Base-by-base conservation (phyloP, 495 filamentous ascomycete species). In the Jackrogersella multiformis region DNA sequence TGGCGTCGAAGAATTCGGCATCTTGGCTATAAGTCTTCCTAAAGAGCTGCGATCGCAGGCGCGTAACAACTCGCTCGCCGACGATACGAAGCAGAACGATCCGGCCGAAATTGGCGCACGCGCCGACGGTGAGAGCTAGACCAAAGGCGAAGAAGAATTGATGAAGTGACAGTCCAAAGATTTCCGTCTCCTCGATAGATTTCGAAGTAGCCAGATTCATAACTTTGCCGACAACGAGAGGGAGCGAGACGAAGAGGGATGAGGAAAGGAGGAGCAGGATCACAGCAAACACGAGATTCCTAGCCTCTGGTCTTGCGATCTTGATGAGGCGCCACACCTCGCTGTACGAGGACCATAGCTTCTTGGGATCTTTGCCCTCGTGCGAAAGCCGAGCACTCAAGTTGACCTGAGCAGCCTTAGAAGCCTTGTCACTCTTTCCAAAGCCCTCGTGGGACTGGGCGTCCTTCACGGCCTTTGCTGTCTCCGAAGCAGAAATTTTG, bases 1-100 rank as follows among this genome's bases (percentile, higher is more conserved):
- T 99, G 35, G 95, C 95, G 74, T 99, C 95, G 74, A 98, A 99
- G 81, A 99, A 99, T 73, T 99, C 95, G 59, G 96, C 96, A 76
- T 99, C 93, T 73, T 99, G 95, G 18, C 93, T 80, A 62, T 96
- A 95, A 0, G 95, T 98, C 70, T 90, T 86, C 53, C 92, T 86
- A 80, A 95, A 99, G 18, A 99, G 87, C 76, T 91, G 89, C 8
- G 93, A 94, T 38, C 95, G 88, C 61, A 97, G 83, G 66, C 94
- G 85, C 13, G 95, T 87, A 24, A 99, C 96, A 48, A 98, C 93
- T 28, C 96, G 85, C 76, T 99, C 95, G 53, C 95, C 95, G 36
- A 98, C 91, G 61, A 97, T 95, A n/a, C 95, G 85, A 2, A 99
- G 86, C 35, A 97, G 88, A 39, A 98, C 88, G 67, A 99, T 95